Evolutionary conservation across 352 stramenopile genomes (phyloP), one percentile per base, ranked within the genome.

Genomic region (Pythium aphanidermatum): DNA sequence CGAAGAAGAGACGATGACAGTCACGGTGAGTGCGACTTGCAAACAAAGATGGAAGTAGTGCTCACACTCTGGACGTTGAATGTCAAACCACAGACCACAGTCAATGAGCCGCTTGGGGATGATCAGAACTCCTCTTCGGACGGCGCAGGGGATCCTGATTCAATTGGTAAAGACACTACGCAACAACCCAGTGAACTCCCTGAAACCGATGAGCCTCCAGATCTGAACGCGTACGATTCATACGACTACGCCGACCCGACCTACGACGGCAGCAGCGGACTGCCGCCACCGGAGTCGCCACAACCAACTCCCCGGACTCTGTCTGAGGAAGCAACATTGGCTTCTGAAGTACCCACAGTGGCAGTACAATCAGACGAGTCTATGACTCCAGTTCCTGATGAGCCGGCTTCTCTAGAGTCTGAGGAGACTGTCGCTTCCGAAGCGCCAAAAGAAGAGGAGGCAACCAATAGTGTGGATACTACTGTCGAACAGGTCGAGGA

Each of bases 221-320:
- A 70, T 17, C 14, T 65, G 12, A 67, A 70, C 20, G 44, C 55
- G 4, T 72, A 47, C 36, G 55, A 62, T 25, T 50, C 59, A 25
- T 68, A 62, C 31, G 55, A 64, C 30, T 62, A 65, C 36, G 33
- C 40, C 0, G 21, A 58, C 8, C 3, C 31, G 1, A 33, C 49
- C 13, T 68, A 42, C 28, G 60, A 68, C 29, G 39, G 25, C 9
- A 59, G 55, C 41, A 68, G 43, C 24, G 50, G 60, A 11, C 29
- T 68, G 4, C 25, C 50, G 2, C 60, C 60, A 17, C 55, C 55
- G 6, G 55, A 65, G 10, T 49, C 34, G 5, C 33, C 30, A 7
- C 38, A 48, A 28, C 35, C 17, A 30, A 24, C 28, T 11, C 2
- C 19, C 21, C 20, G 5, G 4, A 24, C 28, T 17, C 34, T 23